These are phyloP conservation scores for Debaryomyces coudertii DNA, from an alignment of 1,139 yeast genomes.

Conservation along the genomic window DNA sequence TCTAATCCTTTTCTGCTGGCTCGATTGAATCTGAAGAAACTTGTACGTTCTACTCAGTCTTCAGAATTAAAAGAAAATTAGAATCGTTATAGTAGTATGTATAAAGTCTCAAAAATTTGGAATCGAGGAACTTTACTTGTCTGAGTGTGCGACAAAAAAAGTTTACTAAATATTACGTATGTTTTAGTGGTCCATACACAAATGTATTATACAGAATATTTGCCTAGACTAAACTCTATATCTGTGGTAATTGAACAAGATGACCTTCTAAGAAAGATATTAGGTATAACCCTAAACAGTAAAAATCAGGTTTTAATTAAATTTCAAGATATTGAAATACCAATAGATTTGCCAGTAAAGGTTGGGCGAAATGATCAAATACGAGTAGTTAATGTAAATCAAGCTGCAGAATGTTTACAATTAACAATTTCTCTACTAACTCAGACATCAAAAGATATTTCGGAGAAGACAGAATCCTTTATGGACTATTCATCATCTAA, in stretches of 20 bases:
- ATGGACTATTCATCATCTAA: conserved; percentile 20
- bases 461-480: conserved; percentile 20
- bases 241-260: conserved; percentile 31
- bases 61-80: too few species aligned
- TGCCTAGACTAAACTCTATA: conserved; percentile 42
- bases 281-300: conserved; percentile 3
- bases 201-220: conserved; percentile 42
- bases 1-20: too few species aligned
- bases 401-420: conserved; percentile 7
- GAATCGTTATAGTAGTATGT: too few species aligned
- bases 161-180: background rate
- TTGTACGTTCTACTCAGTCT: too few species aligned
- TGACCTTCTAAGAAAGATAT: conserved; percentile 16
- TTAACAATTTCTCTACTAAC: conserved; percentile 6
- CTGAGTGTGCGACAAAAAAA: conserved; percentile 2
- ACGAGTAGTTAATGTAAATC: conserved; percentile 8
- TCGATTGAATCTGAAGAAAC: too few species aligned
- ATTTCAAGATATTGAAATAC: conserved; percentile 1
- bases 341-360: conserved; percentile 10
- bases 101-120: too few species aligned
- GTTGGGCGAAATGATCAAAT: conserved; percentile 5
- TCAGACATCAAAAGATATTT: background rate
- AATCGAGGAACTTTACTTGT: background rate
- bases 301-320: conserved; percentile 4
- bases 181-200: background rate